Conservation (phyloP, 441 rosid species). For the Populus hybrid region DNA sequence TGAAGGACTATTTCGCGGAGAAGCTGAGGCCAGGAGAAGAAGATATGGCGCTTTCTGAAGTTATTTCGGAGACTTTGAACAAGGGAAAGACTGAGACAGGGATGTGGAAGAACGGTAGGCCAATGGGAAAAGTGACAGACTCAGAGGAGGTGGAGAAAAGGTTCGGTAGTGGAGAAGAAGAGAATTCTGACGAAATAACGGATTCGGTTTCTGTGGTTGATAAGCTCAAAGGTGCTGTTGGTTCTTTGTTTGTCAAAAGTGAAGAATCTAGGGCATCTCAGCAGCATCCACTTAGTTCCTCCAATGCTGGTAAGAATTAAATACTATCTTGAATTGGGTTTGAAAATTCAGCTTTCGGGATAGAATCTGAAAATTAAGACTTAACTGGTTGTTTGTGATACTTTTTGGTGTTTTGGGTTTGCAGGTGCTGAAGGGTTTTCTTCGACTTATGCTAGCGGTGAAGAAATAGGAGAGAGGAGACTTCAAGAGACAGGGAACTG, state of each 20-base stretch:
- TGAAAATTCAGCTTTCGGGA: no score
- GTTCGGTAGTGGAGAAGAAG: conserved; percentile 18
- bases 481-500: conserved; percentile 42
- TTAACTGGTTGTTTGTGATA: neutral
- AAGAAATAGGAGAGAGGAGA: conserved; percentile 22
- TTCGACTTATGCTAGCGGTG: conserved; percentile 8
- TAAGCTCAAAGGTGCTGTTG: conserved; percentile 51
- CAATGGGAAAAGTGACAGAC: conserved; percentile 40
- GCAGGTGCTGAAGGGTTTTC: neutral
- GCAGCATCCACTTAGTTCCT: conserved; percentile 31
- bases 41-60: conserved; percentile 59
- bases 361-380: no score
- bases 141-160: conserved; percentile 45
- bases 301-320: conserved; percentile 3
- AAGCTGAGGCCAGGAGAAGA: conserved; percentile 69
- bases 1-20: conserved; percentile 50
- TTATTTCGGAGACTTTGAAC: conserved; percentile 48
- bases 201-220: conserved; percentile 34
- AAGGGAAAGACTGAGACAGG: conserved; percentile 21
- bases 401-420: neutral
- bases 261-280: conserved; percentile 16
- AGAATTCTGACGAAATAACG: conserved; percentile 11
- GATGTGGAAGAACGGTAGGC: conserved; percentile 14
- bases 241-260: conserved; percentile 51
- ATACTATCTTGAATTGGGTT: neutral